Evolutionary conservation across 768 basidiomycete genomes (phyloP).

Genomic region (Naematelia encephala): DNA sequence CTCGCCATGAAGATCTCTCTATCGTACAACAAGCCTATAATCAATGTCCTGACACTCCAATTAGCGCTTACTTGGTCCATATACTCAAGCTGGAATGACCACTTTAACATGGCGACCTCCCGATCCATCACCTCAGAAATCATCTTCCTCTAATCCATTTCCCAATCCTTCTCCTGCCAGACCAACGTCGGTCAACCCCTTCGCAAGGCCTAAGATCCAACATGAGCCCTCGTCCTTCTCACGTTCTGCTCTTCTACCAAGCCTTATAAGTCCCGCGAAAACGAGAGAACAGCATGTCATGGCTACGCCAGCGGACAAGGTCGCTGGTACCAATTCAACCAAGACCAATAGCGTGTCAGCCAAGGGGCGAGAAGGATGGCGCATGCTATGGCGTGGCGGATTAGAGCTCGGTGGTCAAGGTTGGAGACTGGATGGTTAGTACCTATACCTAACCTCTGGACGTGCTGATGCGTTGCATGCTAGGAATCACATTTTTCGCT

Average conservation of each 20-base stretch:
- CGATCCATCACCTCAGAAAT: conserved; percentile 1
- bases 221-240: conserved; percentile 25
- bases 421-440: conserved; percentile 44
- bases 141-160: not conserved
- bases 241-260: conserved; percentile 30
- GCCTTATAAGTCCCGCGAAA: conserved; percentile 10
- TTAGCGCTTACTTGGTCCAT: too few species aligned
- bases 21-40: too few species aligned
- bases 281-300: not conserved
- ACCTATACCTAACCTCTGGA: too few species aligned
- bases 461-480: not conserved
- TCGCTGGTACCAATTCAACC: not conserved
- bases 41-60: too few species aligned
- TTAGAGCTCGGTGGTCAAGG: conserved; percentile 45
- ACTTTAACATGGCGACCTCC: not conserved
- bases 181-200: conserved; percentile 22
- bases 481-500: conserved; percentile 45
- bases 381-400: conserved; percentile 47
- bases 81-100: not conserved
- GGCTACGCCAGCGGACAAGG: conserved; percentile 15
- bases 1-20: too few species aligned
- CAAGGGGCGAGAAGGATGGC: conserved; percentile 29
- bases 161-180: conserved; percentile 15
- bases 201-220: conserved; percentile 26
- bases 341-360: conserved; percentile 10